Evolutionary conservation across 2,329 filamentous ascomycete species (phyloP), one percentile per base, ranked within the genome.

Genomic region (Colletotrichum spaethianum): DNA sequence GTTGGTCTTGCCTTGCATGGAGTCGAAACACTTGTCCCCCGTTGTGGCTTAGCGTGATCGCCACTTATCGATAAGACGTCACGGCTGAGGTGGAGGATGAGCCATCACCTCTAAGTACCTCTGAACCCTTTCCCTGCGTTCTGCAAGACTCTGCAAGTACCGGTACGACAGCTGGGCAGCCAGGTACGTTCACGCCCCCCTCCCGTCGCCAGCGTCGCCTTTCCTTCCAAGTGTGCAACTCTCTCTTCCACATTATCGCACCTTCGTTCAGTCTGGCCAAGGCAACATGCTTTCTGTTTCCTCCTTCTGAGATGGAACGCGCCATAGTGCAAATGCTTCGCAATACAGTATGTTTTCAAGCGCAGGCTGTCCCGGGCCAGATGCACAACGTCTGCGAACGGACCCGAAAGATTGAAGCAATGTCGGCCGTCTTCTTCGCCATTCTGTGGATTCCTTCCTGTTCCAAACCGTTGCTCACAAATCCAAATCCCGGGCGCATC

Each of bases 1-100:
- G 52, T 70, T 70, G 66, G 59, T 46, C 48, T 55, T 60, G 40
- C 53, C 38, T 31, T 28, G 55, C 55, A 55, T 57, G 26, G 70
- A 31, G 62, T 56, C 70, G 61, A 73, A 71, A 73, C 67, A 57
- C 33, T 66, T 44, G 16, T 36, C n/a, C 7, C 67, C 55, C 9
- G 1, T 23, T 61, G 8, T n/a, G 57, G 55, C 18, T 65, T 73
- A 69, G 72, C 70, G 42, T 42, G 7, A 63, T 50, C 44, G 20
- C 8, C 53, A 31, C 42, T 53, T 69, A 69, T 65, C 72, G 69
- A 72, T 73, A 69, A 69, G 55, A 59, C 60, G 64, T 62, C 60
- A 59, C 46, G 52, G 36, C 50, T 26, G 11, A 36, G 18, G 38
- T 50, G 28, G 50, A 14, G 8, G 56, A n/a, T 26, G 7, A 20